Conservation (phyloP, 164 flowering plant genomes). For the Magnolia officinalis region DNA sequence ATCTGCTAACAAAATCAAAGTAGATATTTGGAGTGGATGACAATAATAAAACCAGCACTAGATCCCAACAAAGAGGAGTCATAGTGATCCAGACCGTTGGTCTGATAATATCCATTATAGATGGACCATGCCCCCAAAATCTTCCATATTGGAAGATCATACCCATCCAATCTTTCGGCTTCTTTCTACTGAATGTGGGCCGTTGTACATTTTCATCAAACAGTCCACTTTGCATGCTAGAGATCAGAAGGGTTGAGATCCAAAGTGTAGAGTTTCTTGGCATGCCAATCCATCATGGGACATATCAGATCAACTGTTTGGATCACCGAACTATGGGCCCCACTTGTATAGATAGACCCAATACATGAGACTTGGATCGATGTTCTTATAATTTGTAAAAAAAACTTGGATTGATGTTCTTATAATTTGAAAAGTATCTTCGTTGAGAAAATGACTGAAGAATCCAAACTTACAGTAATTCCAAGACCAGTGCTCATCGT, state of each 20-base stretch:
- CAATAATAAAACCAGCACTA: background rate
- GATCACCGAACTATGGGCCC: too few relatives aligned
- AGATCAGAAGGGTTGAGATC: background rate
- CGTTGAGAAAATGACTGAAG: background rate
- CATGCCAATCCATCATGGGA: background rate
- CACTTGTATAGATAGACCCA: too few relatives aligned
- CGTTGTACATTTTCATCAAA: too few relatives aligned
- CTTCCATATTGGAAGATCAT: background rate
- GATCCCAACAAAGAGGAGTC: background rate
- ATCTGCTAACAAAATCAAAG: background rate
- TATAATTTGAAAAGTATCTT: background rate
- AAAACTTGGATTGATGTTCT: too few relatives aligned
- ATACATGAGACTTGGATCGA: too few relatives aligned
- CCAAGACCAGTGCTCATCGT: constrained; percentile 79
- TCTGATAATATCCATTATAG: background rate
- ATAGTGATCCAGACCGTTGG: background rate
- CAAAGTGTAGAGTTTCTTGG: background rate
- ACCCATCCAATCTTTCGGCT: background rate
- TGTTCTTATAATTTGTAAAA: too few relatives aligned
- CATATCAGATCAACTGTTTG: too few relatives aligned
- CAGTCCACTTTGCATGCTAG: too few relatives aligned
- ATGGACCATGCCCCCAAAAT: background rate
- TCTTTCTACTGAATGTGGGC: too few relatives aligned
- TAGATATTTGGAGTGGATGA: background rate
- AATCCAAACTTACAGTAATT: constrained; percentile 46